Conservation (phyloP, 305 asterid species). For the Fraxinus nigra region DNA sequence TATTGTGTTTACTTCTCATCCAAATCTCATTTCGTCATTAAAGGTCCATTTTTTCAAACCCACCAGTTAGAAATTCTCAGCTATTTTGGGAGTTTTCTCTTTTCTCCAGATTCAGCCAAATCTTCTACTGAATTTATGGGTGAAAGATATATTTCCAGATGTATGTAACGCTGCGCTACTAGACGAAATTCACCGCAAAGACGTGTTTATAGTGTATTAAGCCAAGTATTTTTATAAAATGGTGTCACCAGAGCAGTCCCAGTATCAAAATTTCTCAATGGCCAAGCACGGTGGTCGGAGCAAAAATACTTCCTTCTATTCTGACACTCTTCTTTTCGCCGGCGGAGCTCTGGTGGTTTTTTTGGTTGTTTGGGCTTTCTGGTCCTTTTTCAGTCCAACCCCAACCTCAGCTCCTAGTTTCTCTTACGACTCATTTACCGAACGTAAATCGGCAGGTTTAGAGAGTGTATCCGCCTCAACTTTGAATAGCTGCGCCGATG, state of each 20-base stretch:
- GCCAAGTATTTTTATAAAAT: conserved; percentile 25
- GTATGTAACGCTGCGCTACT: conserved; percentile 20
- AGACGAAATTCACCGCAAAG: conserved; percentile 31
- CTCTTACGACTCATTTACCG: conserved; percentile 23
- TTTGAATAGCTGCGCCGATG: conserved; percentile 5
- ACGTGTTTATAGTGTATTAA: conserved; percentile 2
- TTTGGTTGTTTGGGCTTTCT: conserved; percentile 49
- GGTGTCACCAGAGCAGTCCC: conserved; percentile 39
- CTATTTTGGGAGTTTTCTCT: neutral
- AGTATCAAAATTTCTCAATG: conserved; percentile 37
- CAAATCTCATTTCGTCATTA: neutral
- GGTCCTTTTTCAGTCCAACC: conserved; percentile 46
- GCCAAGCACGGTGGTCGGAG: conserved; percentile 38
- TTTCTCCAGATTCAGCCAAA: neutral
- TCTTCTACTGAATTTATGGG: conserved; percentile 3
- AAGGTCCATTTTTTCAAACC: neutral
- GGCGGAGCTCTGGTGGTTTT: conserved; percentile 48
- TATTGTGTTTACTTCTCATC: neutral
- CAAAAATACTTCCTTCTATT: conserved; percentile 38
- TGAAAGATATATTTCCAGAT: conserved; percentile 11
- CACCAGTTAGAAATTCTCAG: neutral
- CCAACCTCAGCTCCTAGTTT: conserved; percentile 30
- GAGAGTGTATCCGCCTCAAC: neutral
- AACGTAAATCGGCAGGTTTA: conserved; percentile 1
- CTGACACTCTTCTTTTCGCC: conserved; percentile 44